Base-by-base conservation (phyloP, 2,329 filamentous ascomycete genomes). In the Xylaria hypoxylon region DNA sequence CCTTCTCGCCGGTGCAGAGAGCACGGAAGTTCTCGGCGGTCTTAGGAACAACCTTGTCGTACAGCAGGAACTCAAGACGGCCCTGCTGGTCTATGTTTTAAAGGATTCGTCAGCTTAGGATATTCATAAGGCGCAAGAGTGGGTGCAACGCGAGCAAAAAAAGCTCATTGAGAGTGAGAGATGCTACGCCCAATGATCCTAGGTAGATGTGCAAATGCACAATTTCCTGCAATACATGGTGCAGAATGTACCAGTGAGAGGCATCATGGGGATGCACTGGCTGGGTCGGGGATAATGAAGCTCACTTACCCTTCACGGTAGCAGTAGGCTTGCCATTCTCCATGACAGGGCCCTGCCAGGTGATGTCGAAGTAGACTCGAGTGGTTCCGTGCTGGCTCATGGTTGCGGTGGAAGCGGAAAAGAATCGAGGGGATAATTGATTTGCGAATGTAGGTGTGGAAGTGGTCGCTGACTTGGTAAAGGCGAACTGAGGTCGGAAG, bases 41-140 rank as follows among this genome's bases (percentile, higher is more conserved):
- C 89, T 92, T 96, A 81, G 95, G 95, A 79, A 97, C 93, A 69
- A 89, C 86, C 73, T 93, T 87, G 80, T 95, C 87, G 87, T 85
- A 97, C 80, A 98, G 92, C 77, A 90, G 89, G 86, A 97, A 96
- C 85, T 88, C 91, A 86, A 98, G 92, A 79, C 92, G 91, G 77
- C 91, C 93, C 59, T 75, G 76, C 83, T 96, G 91, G 69, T 81
- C 93, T 93, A 74, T 71, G n/a, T 15, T 64, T 53, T 45, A 15
- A 63, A 45, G 66, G 68, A 62, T 71, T 65, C 71, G 72, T 68
- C 60, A 71, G 62, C 58, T 65, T 68, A 45, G 11, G 28, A 24
- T 31, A 19, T 33, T 44, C 28, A 17, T 5, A 17, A 11, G 50
- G 22, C 53, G 4, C 26, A 24, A 26, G 24, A 33, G 22, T 7